A percentile compares a stretch with the other conserved stretches of the same genome.
Evolutionary conservation across 2,329 filamentous ascomycete species (phyloP).

Genomic region (Trichoderma sp.): DNA sequence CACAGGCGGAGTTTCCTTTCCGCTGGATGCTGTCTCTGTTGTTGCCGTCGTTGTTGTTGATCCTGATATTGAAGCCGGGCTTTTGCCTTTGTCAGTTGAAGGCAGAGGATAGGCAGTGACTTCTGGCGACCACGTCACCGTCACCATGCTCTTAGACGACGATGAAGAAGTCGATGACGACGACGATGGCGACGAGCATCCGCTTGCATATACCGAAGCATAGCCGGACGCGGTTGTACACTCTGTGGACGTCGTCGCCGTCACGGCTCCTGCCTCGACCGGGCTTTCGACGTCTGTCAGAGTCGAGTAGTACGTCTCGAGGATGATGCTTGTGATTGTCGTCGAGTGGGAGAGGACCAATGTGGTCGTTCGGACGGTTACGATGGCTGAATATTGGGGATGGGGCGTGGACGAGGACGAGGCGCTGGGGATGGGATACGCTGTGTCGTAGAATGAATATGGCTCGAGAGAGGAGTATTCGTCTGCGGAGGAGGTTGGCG

Average conservation of each 20-base stretch:
- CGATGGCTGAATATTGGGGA: slow-evolving; percentile 9
- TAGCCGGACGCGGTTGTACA: not conserved
- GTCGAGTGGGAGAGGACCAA: slow-evolving; percentile 17
- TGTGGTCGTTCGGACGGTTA: slow-evolving; percentile 7
- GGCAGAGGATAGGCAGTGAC: slow-evolving; percentile 14
- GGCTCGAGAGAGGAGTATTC: slow-evolving; percentile 1
- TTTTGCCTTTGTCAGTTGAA: not conserved
- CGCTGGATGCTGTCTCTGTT: not conserved
- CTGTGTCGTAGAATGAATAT: not conserved
- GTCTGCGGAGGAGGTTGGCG: not conserved
- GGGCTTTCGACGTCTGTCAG: not conserved
- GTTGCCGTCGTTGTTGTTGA: not conserved
- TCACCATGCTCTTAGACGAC: not conserved
- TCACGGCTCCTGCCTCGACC: not conserved
- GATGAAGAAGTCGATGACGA: not conserved
- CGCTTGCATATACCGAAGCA: slow-evolving; percentile 1
- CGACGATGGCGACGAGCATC: not conserved
- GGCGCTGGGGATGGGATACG: not conserved
- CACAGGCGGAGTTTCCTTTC: not conserved
- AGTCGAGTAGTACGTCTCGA: slow-evolving; percentile 16
- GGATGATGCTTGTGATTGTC: slow-evolving; percentile 15
- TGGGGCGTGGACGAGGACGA: not conserved
- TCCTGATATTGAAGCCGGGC: not conserved
- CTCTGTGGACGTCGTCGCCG: not conserved
- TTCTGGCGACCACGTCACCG: slow-evolving; percentile 9